Evolutionary conservation across 1,284 basidiomycete genomes (phyloP).

Genomic region (Rhizoctonia solani): DNA sequence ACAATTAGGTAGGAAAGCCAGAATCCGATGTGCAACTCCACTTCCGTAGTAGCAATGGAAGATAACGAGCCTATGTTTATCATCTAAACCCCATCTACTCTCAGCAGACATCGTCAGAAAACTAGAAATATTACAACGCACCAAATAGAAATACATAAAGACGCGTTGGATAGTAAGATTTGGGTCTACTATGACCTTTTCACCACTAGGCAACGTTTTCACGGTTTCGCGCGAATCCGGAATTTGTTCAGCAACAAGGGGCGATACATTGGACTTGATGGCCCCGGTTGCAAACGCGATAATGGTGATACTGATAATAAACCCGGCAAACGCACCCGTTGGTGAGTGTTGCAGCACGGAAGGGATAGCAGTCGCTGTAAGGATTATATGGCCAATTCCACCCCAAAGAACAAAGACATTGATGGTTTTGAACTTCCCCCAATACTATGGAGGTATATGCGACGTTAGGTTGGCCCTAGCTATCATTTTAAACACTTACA

Average conservation of each 20-base stretch:
- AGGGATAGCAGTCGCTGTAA: slow-evolving; percentile 13
- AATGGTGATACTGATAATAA: slow-evolving; percentile 47
- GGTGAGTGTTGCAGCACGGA: slow-evolving; percentile 35
- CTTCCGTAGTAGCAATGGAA: slow-evolving; percentile 48
- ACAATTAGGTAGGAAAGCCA: slow-evolving; percentile 43
- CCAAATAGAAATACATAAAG: slow-evolving; percentile 42
- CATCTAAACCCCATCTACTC: slow-evolving; percentile 16
- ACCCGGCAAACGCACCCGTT: slow-evolving; percentile 47
- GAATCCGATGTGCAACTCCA: slow-evolving; percentile 48
- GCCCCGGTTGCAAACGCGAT: slow-evolving; percentile 49
- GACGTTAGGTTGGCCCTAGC: not conserved
- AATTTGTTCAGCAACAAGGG: slow-evolving; percentile 47
- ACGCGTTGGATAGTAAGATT: slow-evolving; percentile 45
- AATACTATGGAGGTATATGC: slow-evolving; percentile 10
- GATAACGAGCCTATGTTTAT: slow-evolving; percentile 44
- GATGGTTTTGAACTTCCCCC: slow-evolving; percentile 15
- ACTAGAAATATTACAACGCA: not conserved
- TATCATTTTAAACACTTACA: not conserved
- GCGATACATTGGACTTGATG: slow-evolving; percentile 47
- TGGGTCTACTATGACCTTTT: slow-evolving; percentile 51
- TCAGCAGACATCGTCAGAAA: not conserved
- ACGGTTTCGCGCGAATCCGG: slow-evolving; percentile 38
- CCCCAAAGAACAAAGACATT: slow-evolving; percentile 3
- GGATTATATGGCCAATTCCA: slow-evolving; percentile 17
- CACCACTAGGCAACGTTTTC: slow-evolving; percentile 42